Percentiles rank a stretch among this genome's conserved stretches.
phyloP scores from a whole-genome alignment of 1,284 basidiomycete species.

The Ganoderma sinense region DNA sequence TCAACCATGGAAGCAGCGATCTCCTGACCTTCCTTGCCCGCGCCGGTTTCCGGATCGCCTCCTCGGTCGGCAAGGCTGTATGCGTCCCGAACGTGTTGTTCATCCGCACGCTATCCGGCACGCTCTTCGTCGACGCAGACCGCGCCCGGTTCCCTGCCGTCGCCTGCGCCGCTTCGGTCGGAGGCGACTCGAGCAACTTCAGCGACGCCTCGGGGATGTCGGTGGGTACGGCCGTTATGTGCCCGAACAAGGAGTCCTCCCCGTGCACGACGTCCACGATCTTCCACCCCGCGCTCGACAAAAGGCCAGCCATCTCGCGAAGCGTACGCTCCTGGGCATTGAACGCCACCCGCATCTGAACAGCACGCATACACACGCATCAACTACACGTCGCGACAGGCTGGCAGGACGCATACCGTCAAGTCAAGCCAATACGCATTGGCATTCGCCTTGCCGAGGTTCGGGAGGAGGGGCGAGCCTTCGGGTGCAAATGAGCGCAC shows the following conservation, averaged over 20 bases:
- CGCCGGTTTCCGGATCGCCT: conserved; percentile 31
- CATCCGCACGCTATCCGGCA: conserved; percentile 33
- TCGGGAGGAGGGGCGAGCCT: conserved; percentile 63
- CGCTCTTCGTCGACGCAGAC: conserved; percentile 25
- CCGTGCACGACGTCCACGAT: conserved; percentile 64
- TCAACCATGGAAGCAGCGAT: conserved; percentile 24
- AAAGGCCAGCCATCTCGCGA: conserved; percentile 64
- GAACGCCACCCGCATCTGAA: conserved; percentile 75
- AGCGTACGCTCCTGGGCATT: conserved; percentile 77
- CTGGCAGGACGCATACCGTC: conserved; percentile 51
- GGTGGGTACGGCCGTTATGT: conserved; percentile 69
- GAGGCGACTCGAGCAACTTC: conserved; percentile 17
- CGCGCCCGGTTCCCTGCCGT: conserved; percentile 4
- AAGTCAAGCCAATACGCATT: conserved; percentile 79
- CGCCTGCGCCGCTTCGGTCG: neutral
- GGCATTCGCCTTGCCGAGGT: conserved; percentile 74
- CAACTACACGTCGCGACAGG: neutral
- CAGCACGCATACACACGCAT: conserved; percentile 3
- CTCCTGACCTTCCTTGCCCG: conserved; percentile 16
- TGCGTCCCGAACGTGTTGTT: conserved; percentile 39
- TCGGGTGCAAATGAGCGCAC: conserved; percentile 48
- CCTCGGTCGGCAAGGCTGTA: conserved; percentile 38
- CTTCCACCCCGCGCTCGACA: conserved; percentile 72
- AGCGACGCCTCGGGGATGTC: conserved; percentile 47
- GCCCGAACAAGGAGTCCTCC: conserved; percentile 68